Conservation (phyloP, 2,329 filamentous ascomycete genomes). For the Myriosclerotinia duriaeana region DNA sequence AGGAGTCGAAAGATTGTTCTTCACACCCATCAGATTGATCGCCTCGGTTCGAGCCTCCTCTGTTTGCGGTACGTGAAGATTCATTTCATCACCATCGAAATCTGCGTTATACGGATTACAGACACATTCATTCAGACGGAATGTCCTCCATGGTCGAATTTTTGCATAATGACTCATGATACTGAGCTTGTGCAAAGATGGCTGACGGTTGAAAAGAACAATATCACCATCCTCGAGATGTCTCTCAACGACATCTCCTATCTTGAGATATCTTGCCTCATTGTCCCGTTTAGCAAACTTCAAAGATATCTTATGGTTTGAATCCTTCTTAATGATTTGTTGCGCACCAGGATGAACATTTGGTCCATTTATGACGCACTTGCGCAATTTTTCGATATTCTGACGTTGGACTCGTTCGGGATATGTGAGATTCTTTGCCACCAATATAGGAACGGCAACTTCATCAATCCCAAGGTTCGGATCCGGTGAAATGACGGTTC, state of each 20-base stretch:
- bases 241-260: slow-evolving; percentile 88
- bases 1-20: slow-evolving; percentile 91
- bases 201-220: slow-evolving; percentile 96
- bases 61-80: slow-evolving; percentile 94
- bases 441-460: slow-evolving; percentile 84
- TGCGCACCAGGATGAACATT: slow-evolving; percentile 86
- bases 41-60: slow-evolving; percentile 95
- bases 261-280: slow-evolving; percentile 70
- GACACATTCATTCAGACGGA: slow-evolving; percentile 95
- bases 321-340: slow-evolving; percentile 69
- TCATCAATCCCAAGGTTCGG: slow-evolving; percentile 92
- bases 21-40: slow-evolving; percentile 95
- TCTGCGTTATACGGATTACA: slow-evolving; percentile 98
- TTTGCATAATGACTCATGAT: slow-evolving; percentile 96
- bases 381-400: slow-evolving; percentile 78
- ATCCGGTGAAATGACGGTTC: slow-evolving; percentile 96
- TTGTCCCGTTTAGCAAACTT: slow-evolving; percentile 70
- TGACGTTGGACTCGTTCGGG: slow-evolving; percentile 83
- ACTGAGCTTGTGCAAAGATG: slow-evolving; percentile 96
- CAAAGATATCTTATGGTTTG: slow-evolving; percentile 68
- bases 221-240: slow-evolving; percentile 95
- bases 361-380: slow-evolving; percentile 72
- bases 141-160: slow-evolving; percentile 91
- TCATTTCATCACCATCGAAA: slow-evolving; percentile 99
- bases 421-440: slow-evolving; percentile 96